Evolutionary conservation across 768 basidiomycete genomes (phyloP).

Genomic region (Gymnopilus dilepis): DNA sequence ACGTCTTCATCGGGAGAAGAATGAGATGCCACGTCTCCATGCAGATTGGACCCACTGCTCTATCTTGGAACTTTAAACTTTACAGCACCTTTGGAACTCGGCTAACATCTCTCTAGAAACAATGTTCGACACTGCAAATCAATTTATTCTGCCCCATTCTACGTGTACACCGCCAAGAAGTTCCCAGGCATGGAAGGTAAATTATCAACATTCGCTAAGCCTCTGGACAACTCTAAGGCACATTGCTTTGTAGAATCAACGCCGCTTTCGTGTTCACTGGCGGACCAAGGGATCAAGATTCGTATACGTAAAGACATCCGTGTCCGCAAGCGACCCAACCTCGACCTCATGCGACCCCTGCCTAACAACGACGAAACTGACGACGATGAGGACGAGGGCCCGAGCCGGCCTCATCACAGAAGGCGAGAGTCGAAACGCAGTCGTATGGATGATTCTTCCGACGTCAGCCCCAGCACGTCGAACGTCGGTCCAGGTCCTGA

Average conservation of each 20-base stretch:
- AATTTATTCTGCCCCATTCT: slow-evolving; percentile 87
- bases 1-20: neutral
- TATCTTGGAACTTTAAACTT: neutral
- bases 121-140: slow-evolving; percentile 91
- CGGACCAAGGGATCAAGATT: slow-evolving; percentile 97
- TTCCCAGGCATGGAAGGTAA: slow-evolving; percentile 95
- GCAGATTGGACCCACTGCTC: neutral
- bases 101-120: slow-evolving; percentile 49
- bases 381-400: slow-evolving; percentile 28
- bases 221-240: neutral
- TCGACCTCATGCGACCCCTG: slow-evolving; percentile 39
- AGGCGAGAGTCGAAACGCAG: slow-evolving; percentile 42
- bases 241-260: slow-evolving; percentile 72
- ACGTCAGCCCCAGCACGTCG: slow-evolving; percentile 28
- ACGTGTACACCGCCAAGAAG: slow-evolving; percentile 96
- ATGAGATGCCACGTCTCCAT: neutral
- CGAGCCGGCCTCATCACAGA: slow-evolving; percentile 14
- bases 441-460: slow-evolving; percentile 40
- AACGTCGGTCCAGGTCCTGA: slow-evolving; percentile 26
- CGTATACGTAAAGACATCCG: slow-evolving; percentile 92
- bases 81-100: neutral
- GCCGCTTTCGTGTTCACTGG: slow-evolving; percentile 84
- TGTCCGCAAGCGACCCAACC: slow-evolving; percentile 71
- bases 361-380: slow-evolving; percentile 28
- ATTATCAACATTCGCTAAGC: slow-evolving; percentile 23